Evolutionary conservation across 2,329 filamentous ascomycete genomes (phyloP).

Genomic region (Paracoccidioides brasiliensis): DNA sequence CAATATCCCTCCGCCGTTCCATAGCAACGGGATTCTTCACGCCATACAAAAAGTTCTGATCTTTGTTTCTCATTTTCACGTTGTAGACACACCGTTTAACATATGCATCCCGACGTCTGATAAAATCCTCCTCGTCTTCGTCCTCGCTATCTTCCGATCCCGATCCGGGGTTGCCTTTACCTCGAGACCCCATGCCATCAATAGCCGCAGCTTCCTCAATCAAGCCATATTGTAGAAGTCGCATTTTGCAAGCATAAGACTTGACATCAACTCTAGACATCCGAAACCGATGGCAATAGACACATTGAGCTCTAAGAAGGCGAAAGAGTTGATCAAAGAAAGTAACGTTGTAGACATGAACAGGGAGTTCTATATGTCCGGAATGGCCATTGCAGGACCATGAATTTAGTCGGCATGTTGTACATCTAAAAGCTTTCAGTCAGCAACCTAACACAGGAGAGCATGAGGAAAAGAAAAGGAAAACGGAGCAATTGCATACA

Average conservation of each 20-base stretch:
- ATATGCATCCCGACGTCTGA: slow-evolving; percentile 49
- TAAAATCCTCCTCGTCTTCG: slow-evolving; percentile 40
- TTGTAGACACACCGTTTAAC: slow-evolving; percentile 58
- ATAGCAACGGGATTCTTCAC: slow-evolving; percentile 74
- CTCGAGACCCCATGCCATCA: slow-evolving; percentile 35
- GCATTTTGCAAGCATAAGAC: slow-evolving; percentile 69
- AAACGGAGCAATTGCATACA: slow-evolving; percentile 41
- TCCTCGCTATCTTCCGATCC: slow-evolving; percentile 55
- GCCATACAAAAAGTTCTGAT: slow-evolving; percentile 30
- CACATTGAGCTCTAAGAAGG: slow-evolving; percentile 73
- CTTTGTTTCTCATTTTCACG: slow-evolving; percentile 37
- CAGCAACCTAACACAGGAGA: slow-evolving; percentile 4
- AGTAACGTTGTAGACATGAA: slow-evolving; percentile 88
- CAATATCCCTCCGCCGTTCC: slow-evolving; percentile 59
- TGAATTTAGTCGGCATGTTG: slow-evolving; percentile 78
- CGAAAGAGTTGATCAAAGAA: slow-evolving; percentile 88
- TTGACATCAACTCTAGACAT: slow-evolving; percentile 65
- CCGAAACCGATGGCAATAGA: slow-evolving; percentile 79
- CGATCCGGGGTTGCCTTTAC: slow-evolving; percentile 38
- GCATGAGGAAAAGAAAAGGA: slow-evolving; percentile 3
- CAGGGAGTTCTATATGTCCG: slow-evolving; percentile 88
- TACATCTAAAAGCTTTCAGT: slow-evolving; percentile 48
- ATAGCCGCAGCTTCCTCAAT: slow-evolving; percentile 53
- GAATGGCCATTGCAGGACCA: slow-evolving; percentile 80
- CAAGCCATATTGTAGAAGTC: slow-evolving; percentile 72